These are phyloP conservation scores for Haberlea rhodopensis DNA, from an alignment of 257 asterid species.

Conservation along the genomic window DNA sequence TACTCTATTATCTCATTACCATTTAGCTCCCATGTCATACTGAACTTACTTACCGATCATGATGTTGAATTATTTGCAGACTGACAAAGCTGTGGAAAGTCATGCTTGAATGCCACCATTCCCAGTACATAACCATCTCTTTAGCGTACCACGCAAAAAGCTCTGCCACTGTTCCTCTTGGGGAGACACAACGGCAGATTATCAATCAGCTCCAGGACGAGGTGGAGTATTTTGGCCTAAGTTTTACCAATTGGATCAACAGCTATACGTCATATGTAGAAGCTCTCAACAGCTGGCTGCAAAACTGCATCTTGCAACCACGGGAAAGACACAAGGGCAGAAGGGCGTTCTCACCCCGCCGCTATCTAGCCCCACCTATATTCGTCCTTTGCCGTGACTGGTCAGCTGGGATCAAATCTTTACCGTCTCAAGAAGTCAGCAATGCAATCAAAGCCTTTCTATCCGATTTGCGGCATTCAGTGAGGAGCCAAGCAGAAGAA, in stretches of 20 bases:
- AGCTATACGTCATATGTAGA: slow-evolving; percentile 80
- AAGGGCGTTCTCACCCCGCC: slow-evolving; percentile 82
- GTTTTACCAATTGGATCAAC: slow-evolving; percentile 93
- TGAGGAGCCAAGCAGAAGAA: slow-evolving; percentile 47
- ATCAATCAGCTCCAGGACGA: slow-evolving; percentile 77
- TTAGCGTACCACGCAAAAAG: slow-evolving; percentile 83
- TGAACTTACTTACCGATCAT: not conserved
- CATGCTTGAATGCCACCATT: slow-evolving; percentile 96
- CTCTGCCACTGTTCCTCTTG: slow-evolving; percentile 39
- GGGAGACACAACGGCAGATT: slow-evolving; percentile 72
- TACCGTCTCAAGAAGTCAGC: slow-evolving; percentile 86
- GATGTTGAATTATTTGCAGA: slow-evolving; percentile 36
- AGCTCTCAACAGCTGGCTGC: slow-evolving; percentile 87
- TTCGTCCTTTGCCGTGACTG: slow-evolving; percentile 82
- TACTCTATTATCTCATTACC: not conserved
- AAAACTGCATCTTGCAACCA: slow-evolving; percentile 86
- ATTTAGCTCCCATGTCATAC: not conserved
- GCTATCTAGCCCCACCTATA: slow-evolving; percentile 74
- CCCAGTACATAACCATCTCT: slow-evolving; percentile 91
- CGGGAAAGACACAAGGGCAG: slow-evolving; percentile 65
- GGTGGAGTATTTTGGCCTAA: slow-evolving; percentile 87
- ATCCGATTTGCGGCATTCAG: slow-evolving; percentile 51
- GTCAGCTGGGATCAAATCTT: slow-evolving; percentile 74
- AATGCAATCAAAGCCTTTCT: slow-evolving; percentile 66
- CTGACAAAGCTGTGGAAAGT: slow-evolving; percentile 92